phyloP scores from a whole-genome alignment of 2,329 filamentous ascomycete genomes.

The Fusarium sp. region DNA sequence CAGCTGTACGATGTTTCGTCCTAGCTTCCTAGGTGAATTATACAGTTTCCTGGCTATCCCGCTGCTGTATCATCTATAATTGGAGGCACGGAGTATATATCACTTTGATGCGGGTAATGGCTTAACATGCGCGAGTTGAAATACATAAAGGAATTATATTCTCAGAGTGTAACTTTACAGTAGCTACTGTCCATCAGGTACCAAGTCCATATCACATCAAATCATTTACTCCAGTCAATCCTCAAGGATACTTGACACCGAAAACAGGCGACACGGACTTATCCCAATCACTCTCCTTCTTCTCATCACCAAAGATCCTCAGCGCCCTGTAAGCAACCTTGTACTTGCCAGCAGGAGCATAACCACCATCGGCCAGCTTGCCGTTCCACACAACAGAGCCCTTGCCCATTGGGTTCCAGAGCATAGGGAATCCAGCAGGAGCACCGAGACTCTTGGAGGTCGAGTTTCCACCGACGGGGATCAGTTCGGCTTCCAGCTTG shows the following conservation, averaged over 20 bases:
- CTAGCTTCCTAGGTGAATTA: slow-evolving; percentile 25
- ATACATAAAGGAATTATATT: not conserved
- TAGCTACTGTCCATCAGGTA: not conserved
- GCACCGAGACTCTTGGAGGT: slow-evolving; percentile 24
- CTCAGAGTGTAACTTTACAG: not conserved
- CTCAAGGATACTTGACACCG: slow-evolving; percentile 57
- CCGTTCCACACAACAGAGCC: slow-evolving; percentile 59
- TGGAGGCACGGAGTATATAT: too few species aligned
- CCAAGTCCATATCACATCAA: not conserved
- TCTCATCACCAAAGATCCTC: slow-evolving; percentile 63
- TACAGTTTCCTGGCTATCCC: slow-evolving; percentile 25
- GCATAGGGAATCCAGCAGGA: slow-evolving; percentile 53
- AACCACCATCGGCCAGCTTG: slow-evolving; percentile 59
- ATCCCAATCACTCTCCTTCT: slow-evolving; percentile 63
- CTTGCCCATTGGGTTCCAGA: slow-evolving; percentile 48
- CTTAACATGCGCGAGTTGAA: not conserved
- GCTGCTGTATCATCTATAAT: slow-evolving; percentile 25
- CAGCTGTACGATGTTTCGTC: slow-evolving; percentile 1
- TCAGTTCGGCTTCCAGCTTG: slow-evolving; percentile 59
- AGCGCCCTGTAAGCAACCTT: slow-evolving; percentile 63
- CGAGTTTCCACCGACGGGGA: slow-evolving; percentile 51
- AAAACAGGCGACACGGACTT: slow-evolving; percentile 58
- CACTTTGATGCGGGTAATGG: too few species aligned
- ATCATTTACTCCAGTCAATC: not conserved
- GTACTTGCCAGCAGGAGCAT: slow-evolving; percentile 64